These are phyloP conservation scores for Rhynchosporium agropyri DNA, from an alignment of 2,329 filamentous ascomycete species.

Conservation along the genomic window DNA sequence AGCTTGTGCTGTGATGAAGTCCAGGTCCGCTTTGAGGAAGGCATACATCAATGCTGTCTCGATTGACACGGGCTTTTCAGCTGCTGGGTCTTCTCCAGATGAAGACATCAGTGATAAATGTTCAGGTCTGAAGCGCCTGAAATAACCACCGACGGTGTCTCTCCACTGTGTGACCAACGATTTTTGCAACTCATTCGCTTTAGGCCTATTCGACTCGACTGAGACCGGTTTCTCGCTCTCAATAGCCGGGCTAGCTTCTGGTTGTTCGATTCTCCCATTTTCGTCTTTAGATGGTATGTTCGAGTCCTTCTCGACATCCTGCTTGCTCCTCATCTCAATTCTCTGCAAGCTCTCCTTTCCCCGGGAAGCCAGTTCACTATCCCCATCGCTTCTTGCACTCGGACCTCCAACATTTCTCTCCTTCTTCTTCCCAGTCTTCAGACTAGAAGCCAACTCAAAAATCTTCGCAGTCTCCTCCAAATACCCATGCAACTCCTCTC, in stretches of 20 bases:
- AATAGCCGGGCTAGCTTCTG: conserved; percentile 44
- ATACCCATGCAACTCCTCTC: conserved; percentile 83
- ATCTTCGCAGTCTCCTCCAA: conserved; percentile 78
- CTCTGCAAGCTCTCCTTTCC: conserved; percentile 46
- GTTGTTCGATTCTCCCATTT: conserved; percentile 41
- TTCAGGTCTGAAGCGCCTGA: conserved; percentile 82
- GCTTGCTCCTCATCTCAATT: conserved; percentile 54
- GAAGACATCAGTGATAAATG: conserved; percentile 60
- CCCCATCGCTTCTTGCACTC: conserved; percentile 36
- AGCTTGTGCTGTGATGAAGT: conserved; percentile 90
- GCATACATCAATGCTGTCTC: conserved; percentile 86
- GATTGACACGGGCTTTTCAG: conserved; percentile 56
- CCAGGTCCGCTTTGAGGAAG: conserved; percentile 89
- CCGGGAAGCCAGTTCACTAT: conserved; percentile 41
- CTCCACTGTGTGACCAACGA: conserved; percentile 77
- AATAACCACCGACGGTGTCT: conserved; percentile 88
- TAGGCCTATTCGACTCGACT: conserved; percentile 50
- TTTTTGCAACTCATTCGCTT: conserved; percentile 69
- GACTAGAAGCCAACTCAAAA: conserved; percentile 78
- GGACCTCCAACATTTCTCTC: conserved; percentile 26
- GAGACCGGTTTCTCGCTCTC: conserved; percentile 46
- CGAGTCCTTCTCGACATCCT: conserved; percentile 45
- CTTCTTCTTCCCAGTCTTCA: conserved; percentile 51
- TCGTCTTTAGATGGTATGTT: conserved; percentile 36
- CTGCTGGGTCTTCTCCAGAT: conserved; percentile 35